Conservation (phyloP, 2,329 filamentous ascomycete genomes). For the Fusarium xyrophilum region DNA sequence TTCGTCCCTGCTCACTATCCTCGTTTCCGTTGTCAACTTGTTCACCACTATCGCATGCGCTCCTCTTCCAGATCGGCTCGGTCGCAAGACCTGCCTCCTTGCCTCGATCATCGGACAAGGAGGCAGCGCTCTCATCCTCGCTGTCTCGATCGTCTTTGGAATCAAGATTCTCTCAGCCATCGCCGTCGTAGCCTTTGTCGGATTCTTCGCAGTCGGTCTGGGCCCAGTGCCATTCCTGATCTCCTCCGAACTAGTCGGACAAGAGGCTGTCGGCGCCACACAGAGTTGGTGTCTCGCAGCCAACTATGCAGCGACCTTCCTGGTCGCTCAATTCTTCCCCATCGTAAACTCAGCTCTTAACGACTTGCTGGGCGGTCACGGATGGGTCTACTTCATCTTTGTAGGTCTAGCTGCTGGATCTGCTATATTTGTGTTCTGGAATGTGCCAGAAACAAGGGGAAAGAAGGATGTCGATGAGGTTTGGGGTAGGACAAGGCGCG, state of each 20-base stretch:
- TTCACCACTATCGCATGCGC: constrained; percentile 81
- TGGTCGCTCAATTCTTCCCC: constrained; percentile 95
- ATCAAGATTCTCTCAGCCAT: constrained; percentile 80
- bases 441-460: constrained; percentile 87
- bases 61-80: constrained; percentile 84
- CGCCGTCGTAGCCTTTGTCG: constrained; percentile 84
- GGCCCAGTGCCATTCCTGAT: constrained; percentile 96
- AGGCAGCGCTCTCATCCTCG: constrained; percentile 75
- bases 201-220: constrained; percentile 86
- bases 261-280: constrained; percentile 88
- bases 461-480: constrained; percentile 86
- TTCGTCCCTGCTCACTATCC: constrained; percentile 83
- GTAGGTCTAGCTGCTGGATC: constrained; percentile 73
- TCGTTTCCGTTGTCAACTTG: constrained; percentile 87
- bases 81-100: constrained; percentile 84
- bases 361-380: constrained; percentile 67
- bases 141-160: constrained; percentile 77
- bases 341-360: constrained; percentile 80
- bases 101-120: constrained; percentile 87
- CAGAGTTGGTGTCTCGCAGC: constrained; percentile 87
- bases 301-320: constrained; percentile 89
- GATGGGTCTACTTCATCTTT: constrained; percentile 93
- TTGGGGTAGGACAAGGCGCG: constrained; percentile 73
- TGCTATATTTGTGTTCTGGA: constrained; percentile 73
- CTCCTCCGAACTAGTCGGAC: constrained; percentile 86